A percentile compares a stretch with the other conserved stretches of the same genome.
Evolutionary conservation across 2,329 filamentous ascomycete species (phyloP).

Genomic region (Trematosphaeria pertusa): DNA sequence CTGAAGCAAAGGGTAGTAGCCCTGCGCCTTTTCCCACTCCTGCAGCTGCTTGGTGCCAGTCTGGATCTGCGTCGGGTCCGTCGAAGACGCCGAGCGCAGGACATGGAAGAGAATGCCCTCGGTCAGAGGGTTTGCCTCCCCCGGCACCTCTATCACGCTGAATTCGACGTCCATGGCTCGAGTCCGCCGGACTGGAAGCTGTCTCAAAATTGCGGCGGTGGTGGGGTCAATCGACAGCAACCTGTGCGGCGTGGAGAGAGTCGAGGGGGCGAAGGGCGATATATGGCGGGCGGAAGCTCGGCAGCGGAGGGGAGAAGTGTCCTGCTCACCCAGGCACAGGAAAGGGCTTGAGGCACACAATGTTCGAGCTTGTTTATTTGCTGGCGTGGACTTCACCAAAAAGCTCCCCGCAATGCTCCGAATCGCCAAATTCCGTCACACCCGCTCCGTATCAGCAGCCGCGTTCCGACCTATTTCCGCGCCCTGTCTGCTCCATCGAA

Average conservation of each 20-base stretch:
- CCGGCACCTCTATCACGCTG: conserved; percentile 74
- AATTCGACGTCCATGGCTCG: conserved; percentile 40
- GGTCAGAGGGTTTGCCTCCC: conserved; percentile 71
- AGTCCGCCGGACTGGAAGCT: background rate
- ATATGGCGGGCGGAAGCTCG: conserved; percentile 1
- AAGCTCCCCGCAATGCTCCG: conserved; percentile 31
- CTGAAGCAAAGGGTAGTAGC: conserved; percentile 58
- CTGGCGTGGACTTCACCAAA: conserved; percentile 12
- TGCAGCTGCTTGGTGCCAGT: conserved; percentile 61
- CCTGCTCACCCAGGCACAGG: conserved; percentile 41
- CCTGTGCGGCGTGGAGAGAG: background rate
- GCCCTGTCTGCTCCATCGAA: background rate
- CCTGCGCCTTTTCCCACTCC: conserved; percentile 56
- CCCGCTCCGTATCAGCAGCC: conserved; percentile 13
- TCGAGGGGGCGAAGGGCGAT: background rate
- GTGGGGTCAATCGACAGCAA: conserved; percentile 21
- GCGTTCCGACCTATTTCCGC: conserved; percentile 14
- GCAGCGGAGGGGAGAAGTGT: background rate
- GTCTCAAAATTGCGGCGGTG: conserved; percentile 10
- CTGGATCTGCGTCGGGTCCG: conserved; percentile 57
- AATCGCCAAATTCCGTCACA: conserved; percentile 19
- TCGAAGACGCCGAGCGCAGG: conserved; percentile 57
- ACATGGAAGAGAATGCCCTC: conserved; percentile 56
- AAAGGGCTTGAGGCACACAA: conserved; percentile 12
- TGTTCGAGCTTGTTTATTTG: conserved; percentile 19